Base-by-base conservation (phyloP, 306 rosid genomes). In the Glycine soja region DNA sequence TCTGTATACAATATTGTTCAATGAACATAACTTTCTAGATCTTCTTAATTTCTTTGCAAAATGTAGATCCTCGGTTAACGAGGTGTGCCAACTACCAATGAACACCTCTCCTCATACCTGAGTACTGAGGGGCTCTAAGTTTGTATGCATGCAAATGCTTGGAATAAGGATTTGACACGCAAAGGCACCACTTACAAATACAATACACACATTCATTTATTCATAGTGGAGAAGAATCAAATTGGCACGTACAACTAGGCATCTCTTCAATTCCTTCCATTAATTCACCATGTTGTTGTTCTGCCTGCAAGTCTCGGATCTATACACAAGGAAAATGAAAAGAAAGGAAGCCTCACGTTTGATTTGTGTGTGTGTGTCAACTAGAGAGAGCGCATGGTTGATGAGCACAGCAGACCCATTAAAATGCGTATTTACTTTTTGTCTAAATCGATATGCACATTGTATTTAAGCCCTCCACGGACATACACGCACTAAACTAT, bases 191-290 rank as follows among this genome's bases (percentile, higher is more conserved):
- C 24, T 54, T 6, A 15, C 59, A 54, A 52, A 19, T 62, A 24
- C 32, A 24, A 24, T 24, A 24, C 30, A 24, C 30, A 24, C 30
- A 24, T 24, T 24, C 30, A 24, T 24, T 24, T 24, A 24, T 24
- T 24, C 30, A 24, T 24, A 24, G 30, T 24, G 30, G 30, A 24
- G 30, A 24, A 24, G 2, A 24, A 24, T 24, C 30, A 24, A 24
- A 24, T 24, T 69, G 91, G 89, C 95, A 88, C 93, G 40, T 83
- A 67, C 24, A 84, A 82, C 89, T 36, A 88, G 86, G 82, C 72
- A 70, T 3, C 73, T 42, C 50, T 34, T 54, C 34, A 24, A 0
- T 24, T 24, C 30, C 53, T 72, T 71, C 52, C 83, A 24, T 70
- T 75, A 36, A 73, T 36, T 78, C 10, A 6, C 53, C 5, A 61